Evolutionary conservation across 257 asterid genomes (phyloP).

Genomic region (Haberlea rhodopensis): DNA sequence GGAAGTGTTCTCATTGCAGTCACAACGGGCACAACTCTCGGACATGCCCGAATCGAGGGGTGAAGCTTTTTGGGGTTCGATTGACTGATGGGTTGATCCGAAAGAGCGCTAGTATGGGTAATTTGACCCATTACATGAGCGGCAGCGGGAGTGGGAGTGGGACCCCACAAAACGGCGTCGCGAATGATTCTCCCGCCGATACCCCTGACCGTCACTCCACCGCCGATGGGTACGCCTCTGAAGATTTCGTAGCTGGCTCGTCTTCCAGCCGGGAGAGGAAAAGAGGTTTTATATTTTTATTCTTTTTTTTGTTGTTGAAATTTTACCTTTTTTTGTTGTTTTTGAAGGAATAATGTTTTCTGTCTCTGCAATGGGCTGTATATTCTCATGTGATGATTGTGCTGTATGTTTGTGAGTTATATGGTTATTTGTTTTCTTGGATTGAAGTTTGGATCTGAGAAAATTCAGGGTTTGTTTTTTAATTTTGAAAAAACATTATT

Average conservation of each 20-base stretch:
- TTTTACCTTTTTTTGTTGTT: not conserved
- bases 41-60: slow-evolving; percentile 98
- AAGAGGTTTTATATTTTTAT: slow-evolving; percentile 52
- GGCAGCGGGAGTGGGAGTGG: slow-evolving; percentile 48
- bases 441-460: slow-evolving; percentile 26
- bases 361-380: not conserved
- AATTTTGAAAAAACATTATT: not conserved
- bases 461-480: slow-evolving; percentile 13
- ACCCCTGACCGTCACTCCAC: slow-evolving; percentile 84
- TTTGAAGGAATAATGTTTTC: not conserved
- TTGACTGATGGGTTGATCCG: slow-evolving; percentile 98
- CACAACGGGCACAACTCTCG: slow-evolving; percentile 97
- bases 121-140: slow-evolving; percentile 77
- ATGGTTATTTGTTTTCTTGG: not conserved
- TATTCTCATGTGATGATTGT: not conserved
- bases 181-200: slow-evolving; percentile 70
- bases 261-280: slow-evolving; percentile 91
- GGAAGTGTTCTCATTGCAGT: slow-evolving; percentile 99
- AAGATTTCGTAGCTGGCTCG: slow-evolving; percentile 89
- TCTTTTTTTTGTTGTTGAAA: not conserved
- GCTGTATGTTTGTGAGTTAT: not conserved
- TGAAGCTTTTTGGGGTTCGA: slow-evolving; percentile 94
- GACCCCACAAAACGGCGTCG: slow-evolving; percentile 54
- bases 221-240: slow-evolving; percentile 92
- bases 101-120: slow-evolving; percentile 99